Evolutionary conservation across 139 green algal genomes (phyloP).

Genomic region (Coccomyxa sp.): DNA sequence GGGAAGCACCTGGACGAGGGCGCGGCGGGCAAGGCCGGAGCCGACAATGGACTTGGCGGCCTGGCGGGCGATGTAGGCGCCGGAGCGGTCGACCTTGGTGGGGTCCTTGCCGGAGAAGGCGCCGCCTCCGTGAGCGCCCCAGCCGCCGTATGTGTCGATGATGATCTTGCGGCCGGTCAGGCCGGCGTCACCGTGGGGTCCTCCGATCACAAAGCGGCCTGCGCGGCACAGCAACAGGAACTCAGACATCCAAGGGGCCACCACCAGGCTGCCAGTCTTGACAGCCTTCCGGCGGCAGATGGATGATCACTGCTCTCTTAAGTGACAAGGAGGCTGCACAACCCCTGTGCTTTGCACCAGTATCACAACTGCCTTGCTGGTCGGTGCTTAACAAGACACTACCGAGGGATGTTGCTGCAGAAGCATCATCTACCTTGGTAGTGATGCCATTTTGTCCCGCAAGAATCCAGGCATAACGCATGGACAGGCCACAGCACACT

Average conservation of each 20-base stretch:
- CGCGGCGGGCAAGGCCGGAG: conserved; percentile 77
- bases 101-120: conserved; percentile 97
- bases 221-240: not conserved
- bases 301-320: not conserved
- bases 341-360: not conserved
- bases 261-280: too few species aligned
- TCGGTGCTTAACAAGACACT: too few species aligned
- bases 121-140: conserved; percentile 96
- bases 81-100: conserved; percentile 77
- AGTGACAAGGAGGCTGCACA: not conserved
- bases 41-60: conserved; percentile 97
- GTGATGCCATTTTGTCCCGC: too few species aligned
- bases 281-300: not conserved
- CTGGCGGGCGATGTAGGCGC: conserved; percentile 98
- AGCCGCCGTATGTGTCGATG: conserved; percentile 99
- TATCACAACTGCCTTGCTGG: too few species aligned
- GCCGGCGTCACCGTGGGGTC: conserved; percentile 95
- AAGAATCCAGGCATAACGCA: too few species aligned
- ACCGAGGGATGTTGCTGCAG: too few species aligned
- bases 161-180: conserved; percentile 99
- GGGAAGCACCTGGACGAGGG: conserved; percentile 59
- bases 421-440: too few species aligned
- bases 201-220: conserved; percentile 96
- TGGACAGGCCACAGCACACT: too few species aligned
- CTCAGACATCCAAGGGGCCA: not conserved